Evolutionary conservation across 1,284 basidiomycete species (phyloP), one percentile per base, ranked within the genome.

Genomic region (Cutaneotrichosporon sp.): DNA sequence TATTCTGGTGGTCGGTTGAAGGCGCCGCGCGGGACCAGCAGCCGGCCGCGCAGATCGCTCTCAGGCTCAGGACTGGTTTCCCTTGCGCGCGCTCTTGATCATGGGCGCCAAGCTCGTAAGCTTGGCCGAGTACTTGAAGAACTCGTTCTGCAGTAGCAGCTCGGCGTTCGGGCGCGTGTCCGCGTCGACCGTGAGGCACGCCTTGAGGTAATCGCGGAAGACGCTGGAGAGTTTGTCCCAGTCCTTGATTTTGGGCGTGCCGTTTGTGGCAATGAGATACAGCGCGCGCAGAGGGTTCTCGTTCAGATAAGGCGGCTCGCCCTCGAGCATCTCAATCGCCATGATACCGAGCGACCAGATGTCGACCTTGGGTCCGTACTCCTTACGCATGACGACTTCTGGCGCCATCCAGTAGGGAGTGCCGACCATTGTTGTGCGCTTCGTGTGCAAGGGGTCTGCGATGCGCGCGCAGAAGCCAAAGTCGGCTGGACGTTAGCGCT

Each of bases 391-490:
- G 65, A 99, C 96, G 36, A 99, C 95, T 78, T 99, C 96, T 1
- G 96, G 96, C 1, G 97, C 96, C 96, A 99, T 99, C 96, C 96
- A 99, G 79, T 98, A 99, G 1, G 97, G 97, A 8, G 97, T 98
- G 4, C 97, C 97, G 55, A 98, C 96, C 96, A 99, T 98, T n/a
- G 97, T 99, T 36, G 94, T 97, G 38, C 96, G 89, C 83, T 98
- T 98, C 6, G 94, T 87, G 69, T 90, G 88, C 8, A 88, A 86
- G 10, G 88, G 87, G 73, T 97, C 95, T 31, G 92, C 92, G 65
- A 98, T 95, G 81, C 97, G 92, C 0, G 96, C 97, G 72, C 96
- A 98, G 85, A 98, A 98, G 5, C 96, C 96, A 82, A 99, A 99
- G 82, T 99, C 96, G 81, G 96, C 94, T 96, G 74, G 36, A 7